A percentile compares a stretch with the other conserved stretches of the same genome.
Evolutionary conservation across 2,329 filamentous ascomycete species (phyloP).

Genomic region (Sporothrix phasma): DNA sequence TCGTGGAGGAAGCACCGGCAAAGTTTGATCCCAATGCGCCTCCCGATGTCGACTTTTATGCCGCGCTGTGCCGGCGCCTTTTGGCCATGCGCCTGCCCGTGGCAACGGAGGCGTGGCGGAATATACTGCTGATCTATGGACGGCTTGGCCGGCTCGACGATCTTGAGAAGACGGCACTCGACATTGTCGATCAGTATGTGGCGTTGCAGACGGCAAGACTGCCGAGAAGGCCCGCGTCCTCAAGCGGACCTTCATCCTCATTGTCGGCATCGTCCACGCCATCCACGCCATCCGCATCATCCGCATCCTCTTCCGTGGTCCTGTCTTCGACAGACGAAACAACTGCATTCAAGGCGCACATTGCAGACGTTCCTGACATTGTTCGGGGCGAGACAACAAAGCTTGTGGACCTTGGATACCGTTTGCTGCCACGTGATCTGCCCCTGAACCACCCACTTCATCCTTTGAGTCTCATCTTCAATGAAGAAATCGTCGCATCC

Average conservation of each 20-base stretch:
- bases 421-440: slow-evolving; percentile 33
- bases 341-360: slow-evolving; percentile 36
- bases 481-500: slow-evolving; percentile 16
- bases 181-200: slow-evolving; percentile 33
- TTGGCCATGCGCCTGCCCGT: slow-evolving; percentile 32
- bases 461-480: slow-evolving; percentile 39
- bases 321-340: slow-evolving; percentile 19
- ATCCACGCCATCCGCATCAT: neutral
- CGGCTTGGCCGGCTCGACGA: slow-evolving; percentile 35
- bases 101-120: slow-evolving; percentile 33
- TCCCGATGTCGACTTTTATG: slow-evolving; percentile 25
- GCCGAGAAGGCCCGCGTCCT: neutral
- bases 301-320: neutral
- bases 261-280: neutral
- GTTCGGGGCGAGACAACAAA: slow-evolving; percentile 20
- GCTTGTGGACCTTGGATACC: slow-evolving; percentile 24
- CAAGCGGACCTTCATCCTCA: no score
- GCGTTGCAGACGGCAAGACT: slow-evolving; percentile 16
- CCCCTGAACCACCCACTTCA: slow-evolving; percentile 33
- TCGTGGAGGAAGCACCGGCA: slow-evolving; percentile 24
- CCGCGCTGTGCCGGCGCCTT: slow-evolving; percentile 29
- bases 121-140: slow-evolving; percentile 35
- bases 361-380: slow-evolving; percentile 32
- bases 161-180: slow-evolving; percentile 35
- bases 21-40: slow-evolving; percentile 19